Conservation (phyloP, 257 asterid species). For the Solanum etuberosum region DNA sequence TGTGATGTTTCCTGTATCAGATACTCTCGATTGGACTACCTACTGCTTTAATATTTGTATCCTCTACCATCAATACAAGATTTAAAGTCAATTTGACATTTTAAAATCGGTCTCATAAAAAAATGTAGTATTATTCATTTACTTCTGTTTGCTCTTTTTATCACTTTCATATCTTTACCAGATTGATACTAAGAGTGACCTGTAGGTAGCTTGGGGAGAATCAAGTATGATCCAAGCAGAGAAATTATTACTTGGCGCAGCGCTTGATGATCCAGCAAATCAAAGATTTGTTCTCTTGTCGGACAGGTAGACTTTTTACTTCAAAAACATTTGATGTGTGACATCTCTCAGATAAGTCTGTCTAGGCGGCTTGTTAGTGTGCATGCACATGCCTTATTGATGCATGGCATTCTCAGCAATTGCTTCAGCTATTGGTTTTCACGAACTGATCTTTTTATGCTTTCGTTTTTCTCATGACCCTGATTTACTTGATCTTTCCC, state of each 20-base stretch:
- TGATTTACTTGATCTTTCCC: background rate
- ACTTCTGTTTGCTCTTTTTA: background rate
- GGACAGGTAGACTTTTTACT: slow-evolving; percentile 52
- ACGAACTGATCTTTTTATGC: background rate
- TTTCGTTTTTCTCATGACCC: background rate
- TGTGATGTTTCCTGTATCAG: background rate
- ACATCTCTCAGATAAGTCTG: background rate
- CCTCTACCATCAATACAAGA: background rate
- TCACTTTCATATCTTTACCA: background rate
- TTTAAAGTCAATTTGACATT: background rate
- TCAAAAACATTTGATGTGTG: background rate
- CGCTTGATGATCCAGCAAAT: slow-evolving; percentile 84
- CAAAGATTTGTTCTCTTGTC: slow-evolving; percentile 92
- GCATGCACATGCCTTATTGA: background rate
- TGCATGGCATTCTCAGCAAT: background rate
- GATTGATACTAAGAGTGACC: slow-evolving; percentile 25
- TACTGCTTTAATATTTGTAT: background rate
- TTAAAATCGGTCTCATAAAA: background rate
- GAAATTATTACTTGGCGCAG: slow-evolving; percentile 72
- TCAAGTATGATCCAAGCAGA: slow-evolving; percentile 95
- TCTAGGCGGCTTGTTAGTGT: background rate
- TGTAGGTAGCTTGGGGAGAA: slow-evolving; percentile 98
- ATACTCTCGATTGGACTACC: background rate
- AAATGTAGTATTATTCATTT: background rate
- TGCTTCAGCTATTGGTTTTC: background rate